Percentiles rank a stretch among this genome's conserved stretches.
Conservation (phyloP, 768 basidiomycete genomes). For the Paxillus involutus region DNA sequence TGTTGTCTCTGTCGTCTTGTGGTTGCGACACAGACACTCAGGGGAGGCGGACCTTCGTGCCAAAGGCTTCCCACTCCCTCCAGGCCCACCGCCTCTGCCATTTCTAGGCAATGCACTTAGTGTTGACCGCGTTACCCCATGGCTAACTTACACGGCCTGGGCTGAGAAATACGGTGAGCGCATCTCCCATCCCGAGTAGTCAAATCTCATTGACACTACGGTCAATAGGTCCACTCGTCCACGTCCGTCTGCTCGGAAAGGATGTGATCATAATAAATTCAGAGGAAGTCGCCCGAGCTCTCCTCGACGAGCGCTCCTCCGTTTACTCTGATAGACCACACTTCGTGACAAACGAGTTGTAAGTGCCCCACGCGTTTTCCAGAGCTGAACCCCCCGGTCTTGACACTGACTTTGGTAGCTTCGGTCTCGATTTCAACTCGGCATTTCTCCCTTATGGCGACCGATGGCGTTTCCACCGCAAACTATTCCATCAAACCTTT, state of each 20-base stretch:
- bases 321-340: conserved; percentile 16
- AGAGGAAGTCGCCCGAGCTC: conserved; percentile 7
- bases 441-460: conserved; percentile 19
- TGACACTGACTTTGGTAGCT: neutral
- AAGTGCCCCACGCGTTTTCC: too few relatives aligned
- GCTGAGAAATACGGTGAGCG: conserved; percentile 6
- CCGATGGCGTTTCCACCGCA: conserved; percentile 17
- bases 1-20: too few relatives aligned
- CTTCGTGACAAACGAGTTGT: neutral
- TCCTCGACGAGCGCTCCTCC: conserved; percentile 16
- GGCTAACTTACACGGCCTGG: conserved; percentile 15
- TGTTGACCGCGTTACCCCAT: conserved; percentile 2
- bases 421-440: conserved; percentile 18
- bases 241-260: neutral
- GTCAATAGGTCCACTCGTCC: too few relatives aligned
- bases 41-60: too few relatives aligned
- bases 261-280: conserved; percentile 13
- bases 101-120: conserved; percentile 11
- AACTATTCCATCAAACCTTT: conserved; percentile 19
- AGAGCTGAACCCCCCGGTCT: neutral
- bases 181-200: too few relatives aligned
- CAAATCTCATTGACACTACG: too few relatives aligned
- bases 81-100: conserved; percentile 11
- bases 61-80: conserved; percentile 1
- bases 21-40: too few relatives aligned